Percentiles rank a stretch among this genome's conserved stretches.
phyloP scores from a whole-genome alignment of 208 protist species.

The Hexamita inflata region DNA sequence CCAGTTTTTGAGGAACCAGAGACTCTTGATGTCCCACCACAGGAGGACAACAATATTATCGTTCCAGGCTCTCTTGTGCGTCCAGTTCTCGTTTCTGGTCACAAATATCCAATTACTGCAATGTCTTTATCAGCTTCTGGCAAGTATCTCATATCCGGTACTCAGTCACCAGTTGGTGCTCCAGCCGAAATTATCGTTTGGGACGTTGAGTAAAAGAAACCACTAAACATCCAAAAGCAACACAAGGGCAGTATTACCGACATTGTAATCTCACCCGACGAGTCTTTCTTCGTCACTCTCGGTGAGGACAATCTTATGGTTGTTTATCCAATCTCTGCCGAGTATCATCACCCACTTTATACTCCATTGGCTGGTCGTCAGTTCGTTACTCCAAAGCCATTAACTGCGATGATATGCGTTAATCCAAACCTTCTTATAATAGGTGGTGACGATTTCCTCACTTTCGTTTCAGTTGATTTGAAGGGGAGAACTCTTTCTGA shows the following conservation, averaged over 20 bases:
- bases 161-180: not conserved
- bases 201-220: not conserved
- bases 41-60: not conserved
- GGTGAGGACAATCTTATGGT: conserved; percentile 14
- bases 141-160: conserved; percentile 11
- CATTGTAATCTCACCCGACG: conserved; percentile 3
- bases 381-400: not conserved
- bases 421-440: not conserved
- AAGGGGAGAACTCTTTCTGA: not conserved
- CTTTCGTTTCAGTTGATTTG: not conserved
- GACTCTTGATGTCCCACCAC: not conserved
- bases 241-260: conserved; percentile 5
- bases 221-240: not conserved
- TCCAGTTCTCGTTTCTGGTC: conserved; percentile 8
- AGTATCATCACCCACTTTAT: not conserved
- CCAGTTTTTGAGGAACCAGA: not conserved
- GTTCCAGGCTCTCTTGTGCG: not conserved
- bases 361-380: conserved; percentile 8
- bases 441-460: conserved; percentile 18
- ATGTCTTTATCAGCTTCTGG: conserved; percentile 2
- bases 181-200: conserved; percentile 11
- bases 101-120: not conserved
- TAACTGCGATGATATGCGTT: not conserved
- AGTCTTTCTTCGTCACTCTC: conserved; percentile 11
- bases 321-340: not conserved